Evolutionary conservation across 129 eudicot species (phyloP).

Genomic region (Tanacetum coccineum): DNA sequence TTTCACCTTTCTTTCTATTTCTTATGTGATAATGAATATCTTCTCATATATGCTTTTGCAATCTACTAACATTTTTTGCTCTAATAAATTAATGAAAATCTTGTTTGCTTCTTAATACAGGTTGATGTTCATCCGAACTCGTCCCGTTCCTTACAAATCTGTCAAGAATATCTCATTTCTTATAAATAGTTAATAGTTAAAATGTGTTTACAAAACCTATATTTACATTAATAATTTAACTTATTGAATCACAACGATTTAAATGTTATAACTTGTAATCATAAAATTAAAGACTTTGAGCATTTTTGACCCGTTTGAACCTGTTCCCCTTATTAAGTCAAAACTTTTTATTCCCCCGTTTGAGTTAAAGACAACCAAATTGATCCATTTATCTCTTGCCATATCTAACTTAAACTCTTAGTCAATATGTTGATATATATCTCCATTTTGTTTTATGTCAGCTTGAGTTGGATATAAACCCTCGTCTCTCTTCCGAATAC

Average conservation of each 20-base stretch:
- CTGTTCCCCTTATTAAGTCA: no score
- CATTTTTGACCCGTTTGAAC: no score
- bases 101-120: constrained; percentile 41
- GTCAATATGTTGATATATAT: background rate
- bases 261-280: no score
- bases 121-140: constrained; percentile 87
- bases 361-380: no score
- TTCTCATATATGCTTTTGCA: background rate
- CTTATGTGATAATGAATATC: constrained; percentile 1
- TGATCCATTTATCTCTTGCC: no score
- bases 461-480: constrained; percentile 82
- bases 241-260: no score
- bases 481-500: constrained; percentile 93
- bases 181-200: background rate
- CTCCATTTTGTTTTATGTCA: constrained; percentile 30
- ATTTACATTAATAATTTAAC: no score
- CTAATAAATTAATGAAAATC: constrained; percentile 4
- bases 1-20: background rate
- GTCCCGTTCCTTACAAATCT: constrained; percentile 73
- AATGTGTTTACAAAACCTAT: no score
- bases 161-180: constrained; percentile 60
- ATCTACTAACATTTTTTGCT: background rate
- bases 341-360: no score
- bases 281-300: no score
- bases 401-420: background rate